phyloP scores from a whole-genome alignment of 2,329 filamentous ascomycete species.

The Nannizziopsis arthrosporioides region DNA sequence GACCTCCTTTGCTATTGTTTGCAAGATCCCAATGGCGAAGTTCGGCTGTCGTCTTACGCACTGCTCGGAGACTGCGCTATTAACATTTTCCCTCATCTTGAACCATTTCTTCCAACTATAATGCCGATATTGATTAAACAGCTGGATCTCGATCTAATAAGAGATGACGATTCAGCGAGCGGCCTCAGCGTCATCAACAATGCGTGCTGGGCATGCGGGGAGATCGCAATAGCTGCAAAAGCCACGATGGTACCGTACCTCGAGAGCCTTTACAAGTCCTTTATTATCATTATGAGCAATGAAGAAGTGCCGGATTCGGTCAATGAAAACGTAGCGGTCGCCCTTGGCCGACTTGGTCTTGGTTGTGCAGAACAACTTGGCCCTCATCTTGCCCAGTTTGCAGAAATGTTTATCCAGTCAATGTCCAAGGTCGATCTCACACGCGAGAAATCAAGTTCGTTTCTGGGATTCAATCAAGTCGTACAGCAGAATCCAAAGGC shows the following conservation, averaged over 20 bases:
- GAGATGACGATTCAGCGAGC: slow-evolving; percentile 69
- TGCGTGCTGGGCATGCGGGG: slow-evolving; percentile 90
- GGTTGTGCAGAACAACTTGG: slow-evolving; percentile 65
- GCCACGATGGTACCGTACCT: slow-evolving; percentile 64
- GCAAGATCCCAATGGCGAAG: slow-evolving; percentile 81
- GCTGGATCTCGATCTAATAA: slow-evolving; percentile 65
- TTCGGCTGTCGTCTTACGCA: slow-evolving; percentile 90
- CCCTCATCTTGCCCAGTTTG: slow-evolving; percentile 66
- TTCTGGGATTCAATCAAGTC: slow-evolving; percentile 77
- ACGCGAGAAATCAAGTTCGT: slow-evolving; percentile 87
- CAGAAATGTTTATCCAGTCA: slow-evolving; percentile 64
- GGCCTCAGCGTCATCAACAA: slow-evolving; percentile 94
- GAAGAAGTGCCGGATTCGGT: slow-evolving; percentile 75
- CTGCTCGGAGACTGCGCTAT: slow-evolving; percentile 89
- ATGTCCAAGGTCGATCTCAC: slow-evolving; percentile 79
- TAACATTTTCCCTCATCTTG: slow-evolving; percentile 74
- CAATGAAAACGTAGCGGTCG: slow-evolving; percentile 87
- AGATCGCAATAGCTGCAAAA: slow-evolving; percentile 72
- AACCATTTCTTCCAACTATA: slow-evolving; percentile 59
- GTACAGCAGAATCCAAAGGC: slow-evolving; percentile 79
- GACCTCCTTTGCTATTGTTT: slow-evolving; percentile 84
- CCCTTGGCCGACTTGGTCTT: slow-evolving; percentile 74
- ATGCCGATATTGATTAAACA: slow-evolving; percentile 73
- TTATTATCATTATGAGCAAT: slow-evolving; percentile 74
- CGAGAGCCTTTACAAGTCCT: slow-evolving; percentile 61